Base-by-base conservation (phyloP, 805 yeast species). In the Candida pseudofarinosa region DNA sequence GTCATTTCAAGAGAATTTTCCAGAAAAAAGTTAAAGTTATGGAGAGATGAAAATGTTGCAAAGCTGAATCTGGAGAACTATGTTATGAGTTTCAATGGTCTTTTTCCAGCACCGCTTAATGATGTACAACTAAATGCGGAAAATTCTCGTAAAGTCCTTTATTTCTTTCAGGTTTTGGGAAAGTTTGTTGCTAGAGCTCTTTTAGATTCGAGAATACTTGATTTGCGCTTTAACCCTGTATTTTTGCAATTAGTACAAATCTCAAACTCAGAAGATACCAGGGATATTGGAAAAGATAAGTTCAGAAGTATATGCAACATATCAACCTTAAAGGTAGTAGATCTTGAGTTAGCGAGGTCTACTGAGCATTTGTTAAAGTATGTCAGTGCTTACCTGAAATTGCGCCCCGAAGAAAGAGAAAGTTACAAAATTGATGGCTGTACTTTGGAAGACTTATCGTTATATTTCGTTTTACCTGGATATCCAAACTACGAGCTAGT, bases 161-260 rank as follows among this genome's bases (percentile, higher is more conserved):
- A 72, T 19, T 60, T 81, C 37, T 91, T 88, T 60, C 69, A 73
- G 13, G 73, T 78, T 16, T 65, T 91, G 46, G 99, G 99, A 3
- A 80, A 78, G 41, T 88, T 93, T 56, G 72, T 89, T 40, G 97
- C 96, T 0, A 74, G 97, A 45, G 85, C 97, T 0, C 67, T 90
- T 56, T 62, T 91, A 40, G 99, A 91, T 61, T 82, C 87, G n/a
- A 72, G 98, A 49, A 80, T 90, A 37, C 74, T 91, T 37, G 98
- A 93, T 59, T 81, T 91, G 59, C 71, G 79, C 37, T 83, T 91
- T 64, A 88, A 80, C 55, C 76, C 80, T 0, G 59, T 80, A 2
- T 88, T 91, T 55, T 85, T 91, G 57, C 73, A 76, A 38, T 48
- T 85, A 12, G 76, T 85, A 5, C 68, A 76, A 45, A 48, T 60